Evolutionary conservation across 202 grass and related monocot species (phyloP).

Genomic region (Thinopyrum obtusiflorum): DNA sequence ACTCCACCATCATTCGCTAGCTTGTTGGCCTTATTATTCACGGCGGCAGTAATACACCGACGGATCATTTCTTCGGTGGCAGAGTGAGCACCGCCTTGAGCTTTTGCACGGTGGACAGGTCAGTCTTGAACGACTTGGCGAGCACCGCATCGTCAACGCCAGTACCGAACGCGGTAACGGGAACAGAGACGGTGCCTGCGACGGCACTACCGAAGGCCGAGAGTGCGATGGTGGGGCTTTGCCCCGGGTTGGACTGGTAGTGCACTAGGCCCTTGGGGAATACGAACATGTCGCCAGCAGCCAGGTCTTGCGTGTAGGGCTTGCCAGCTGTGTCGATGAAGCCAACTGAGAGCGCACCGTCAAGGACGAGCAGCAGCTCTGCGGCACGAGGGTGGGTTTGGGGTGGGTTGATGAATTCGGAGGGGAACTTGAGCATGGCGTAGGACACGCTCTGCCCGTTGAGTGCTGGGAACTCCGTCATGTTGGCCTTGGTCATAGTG

Average conservation of each 20-base stretch:
- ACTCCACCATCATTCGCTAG: background rate
- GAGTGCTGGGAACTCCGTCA: conserved; percentile 36
- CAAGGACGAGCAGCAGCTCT: conserved; percentile 44
- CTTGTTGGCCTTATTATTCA: background rate
- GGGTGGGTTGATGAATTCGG: conserved; percentile 27
- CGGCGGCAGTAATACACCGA: background rate
- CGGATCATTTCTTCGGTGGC: background rate
- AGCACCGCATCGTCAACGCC: conserved; percentile 29
- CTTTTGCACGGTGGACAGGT: conserved; percentile 26
- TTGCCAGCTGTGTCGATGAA: conserved; percentile 35
- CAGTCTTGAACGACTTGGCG: conserved; percentile 49
- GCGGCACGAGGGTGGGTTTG: conserved; percentile 46
- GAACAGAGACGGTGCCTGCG: conserved; percentile 18
- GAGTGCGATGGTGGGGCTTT: background rate
- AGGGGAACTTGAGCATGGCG: conserved; percentile 12
- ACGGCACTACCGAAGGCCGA: conserved; percentile 37
- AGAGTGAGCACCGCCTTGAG: conserved; percentile 26
- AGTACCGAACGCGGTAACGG: conserved; percentile 33
- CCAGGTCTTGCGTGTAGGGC: conserved; percentile 25
- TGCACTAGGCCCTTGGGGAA: conserved; percentile 51
- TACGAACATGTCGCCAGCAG: conserved; percentile 33
- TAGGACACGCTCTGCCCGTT: conserved; percentile 44
- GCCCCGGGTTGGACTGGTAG: conserved; percentile 24
- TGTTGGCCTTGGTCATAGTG: conserved; percentile 28
- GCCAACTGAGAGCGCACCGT: conserved; percentile 33